Evolutionary conservation across 1,284 basidiomycete genomes (phyloP).

Genomic region (Vanrija pseudolonga): DNA sequence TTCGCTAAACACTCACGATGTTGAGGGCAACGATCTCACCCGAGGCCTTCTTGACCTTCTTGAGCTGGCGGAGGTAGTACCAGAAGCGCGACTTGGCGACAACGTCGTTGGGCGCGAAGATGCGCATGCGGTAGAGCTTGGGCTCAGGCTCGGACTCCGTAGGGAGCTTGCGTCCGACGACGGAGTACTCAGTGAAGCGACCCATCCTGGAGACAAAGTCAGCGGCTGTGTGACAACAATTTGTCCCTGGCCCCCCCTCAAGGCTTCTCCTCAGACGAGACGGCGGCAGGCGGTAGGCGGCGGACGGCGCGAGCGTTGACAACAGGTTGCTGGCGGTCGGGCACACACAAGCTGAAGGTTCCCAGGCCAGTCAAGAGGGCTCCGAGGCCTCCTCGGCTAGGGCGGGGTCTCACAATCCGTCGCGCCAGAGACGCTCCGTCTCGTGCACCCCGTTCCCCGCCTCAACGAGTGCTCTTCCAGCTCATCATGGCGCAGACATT

Average conservation of each 20-base stretch:
- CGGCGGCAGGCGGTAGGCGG: neutral
- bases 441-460: slow-evolving; percentile 8
- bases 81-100: slow-evolving; percentile 99
- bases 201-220: slow-evolving; percentile 43
- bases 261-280: neutral
- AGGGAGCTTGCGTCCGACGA: slow-evolving; percentile 95
- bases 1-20: slow-evolving; percentile 63
- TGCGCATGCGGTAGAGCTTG: slow-evolving; percentile 89
- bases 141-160: slow-evolving; percentile 89
- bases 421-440: neutral
- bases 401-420: neutral
- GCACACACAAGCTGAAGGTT: neutral
- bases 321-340: neutral
- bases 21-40: slow-evolving; percentile 99
- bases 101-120: slow-evolving; percentile 96
- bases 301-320: neutral
- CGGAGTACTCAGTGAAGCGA: slow-evolving; percentile 78
- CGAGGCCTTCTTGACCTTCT: slow-evolving; percentile 99
- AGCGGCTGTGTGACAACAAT: too few relatives aligned
- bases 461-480: slow-evolving; percentile 13
- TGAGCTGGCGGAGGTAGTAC: slow-evolving; percentile 98
- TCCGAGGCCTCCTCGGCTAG: slow-evolving; percentile 29
- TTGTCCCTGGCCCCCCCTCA: neutral
- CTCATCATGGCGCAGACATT: slow-evolving; percentile 39
- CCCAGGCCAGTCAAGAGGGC: slow-evolving; percentile 5